Conservation (phyloP, 2,329 filamentous ascomycete genomes). For the Aspergillus carbonarius region DNA sequence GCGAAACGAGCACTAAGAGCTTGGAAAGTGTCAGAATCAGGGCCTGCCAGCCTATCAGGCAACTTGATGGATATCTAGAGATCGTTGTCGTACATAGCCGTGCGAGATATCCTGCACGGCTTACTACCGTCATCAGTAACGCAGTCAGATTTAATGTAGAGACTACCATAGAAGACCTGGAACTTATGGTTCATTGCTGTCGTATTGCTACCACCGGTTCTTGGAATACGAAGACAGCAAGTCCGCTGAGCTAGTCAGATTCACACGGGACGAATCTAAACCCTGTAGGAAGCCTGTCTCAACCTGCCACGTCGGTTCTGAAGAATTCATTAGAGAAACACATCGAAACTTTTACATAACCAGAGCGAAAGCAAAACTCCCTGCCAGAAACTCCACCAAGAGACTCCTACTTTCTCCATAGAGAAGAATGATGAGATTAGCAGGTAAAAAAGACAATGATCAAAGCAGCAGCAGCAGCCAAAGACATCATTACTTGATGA, state of each 20-base stretch:
- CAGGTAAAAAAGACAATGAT: no score
- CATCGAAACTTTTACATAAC: background rate
- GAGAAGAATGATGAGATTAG: no score
- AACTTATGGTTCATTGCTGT: background rate
- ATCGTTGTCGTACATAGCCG: background rate
- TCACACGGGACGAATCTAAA: background rate
- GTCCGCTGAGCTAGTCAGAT: background rate
- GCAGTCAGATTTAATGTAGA: background rate
- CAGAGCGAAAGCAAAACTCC: background rate
- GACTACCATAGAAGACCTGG: background rate
- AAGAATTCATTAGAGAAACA: background rate
- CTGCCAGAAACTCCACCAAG: background rate
- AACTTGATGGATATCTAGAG: slow-evolving; percentile 7
- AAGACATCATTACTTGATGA: no score
- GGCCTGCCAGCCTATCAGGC: slow-evolving; percentile 4
- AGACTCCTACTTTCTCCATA: no score
- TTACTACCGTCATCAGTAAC: background rate
- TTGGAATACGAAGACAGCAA: background rate
- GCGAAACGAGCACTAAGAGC: slow-evolving; percentile 17
- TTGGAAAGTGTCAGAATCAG: slow-evolving; percentile 18
- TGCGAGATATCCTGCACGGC: background rate
- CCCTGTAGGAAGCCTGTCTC: background rate
- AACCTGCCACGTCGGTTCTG: background rate
- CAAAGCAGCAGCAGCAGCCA: no score
- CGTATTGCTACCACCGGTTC: background rate